Base-by-base conservation (phyloP, 1,139 yeast genomes). In the Pichia sp. region DNA sequence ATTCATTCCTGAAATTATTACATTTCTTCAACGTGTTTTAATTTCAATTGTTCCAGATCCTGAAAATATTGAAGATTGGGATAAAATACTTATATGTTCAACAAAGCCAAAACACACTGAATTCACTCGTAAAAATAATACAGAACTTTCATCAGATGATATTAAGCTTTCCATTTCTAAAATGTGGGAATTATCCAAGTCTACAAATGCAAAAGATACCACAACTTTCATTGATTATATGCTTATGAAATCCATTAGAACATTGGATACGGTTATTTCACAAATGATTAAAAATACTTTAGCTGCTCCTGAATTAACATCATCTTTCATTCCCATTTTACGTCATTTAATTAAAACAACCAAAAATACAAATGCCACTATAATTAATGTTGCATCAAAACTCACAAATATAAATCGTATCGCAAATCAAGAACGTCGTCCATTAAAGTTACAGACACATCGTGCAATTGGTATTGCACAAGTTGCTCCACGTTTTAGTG, bases 401-500 rank as follows among this genome's bases (percentile, higher is more conserved):
- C 64, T 82, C 42, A 66, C 65, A 32, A 83, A 79, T 57, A 62
- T 84, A 41, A 59, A 67, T 46, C 80, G 74, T 49, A 71, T 86
- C 53, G 69, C 79, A 5, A 54, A 50, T 4, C 66, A 69, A 29
- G 80, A 78, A 49, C 80, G 92, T 52, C 70, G 65, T 51, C 97
- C 97, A 50, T 75, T 92, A 57, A 71, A 81, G n/a, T 74, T 92
- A 56, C 99, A 94, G 69, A 71, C 78, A n/a, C 97, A 90, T 69
- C 80, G 79, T 61, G 88, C 95, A 34, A 66, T 92, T 50, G 86
- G 96, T 4, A 85, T 94, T 61, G 84, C 92, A 44, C 79, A 96
- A 1, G 78, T 76, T 62, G 85, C 90, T 40, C 99, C 99, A 56
- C 84, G 86, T 68, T 94, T 86, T 64, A 97, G 90, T 68, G 97